Evolutionary conservation across 1,139 yeast species (phyloP), one percentile per base, ranked within the genome.

Genomic region (Zygoascus hellenicus): DNA sequence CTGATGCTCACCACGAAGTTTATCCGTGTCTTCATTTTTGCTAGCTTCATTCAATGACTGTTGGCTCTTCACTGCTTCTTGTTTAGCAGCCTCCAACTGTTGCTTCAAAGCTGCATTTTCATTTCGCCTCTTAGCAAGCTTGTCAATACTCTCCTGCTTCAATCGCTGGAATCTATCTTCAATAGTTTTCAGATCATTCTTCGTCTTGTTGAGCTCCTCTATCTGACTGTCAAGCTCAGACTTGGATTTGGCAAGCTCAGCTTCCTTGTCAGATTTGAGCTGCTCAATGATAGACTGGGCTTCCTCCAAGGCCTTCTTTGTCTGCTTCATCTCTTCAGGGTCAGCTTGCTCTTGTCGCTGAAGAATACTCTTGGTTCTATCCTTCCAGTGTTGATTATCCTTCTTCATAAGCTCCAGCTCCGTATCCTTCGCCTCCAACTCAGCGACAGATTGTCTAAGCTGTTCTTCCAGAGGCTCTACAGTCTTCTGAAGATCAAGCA

Each of bases 301-400:
- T 9, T 40, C 43, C 11, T 47, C 50, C 29, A 46, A 16, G 11
- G 34, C 26, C 11, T 46, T 44, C 17, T 41, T 38, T 14, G 51
- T 52, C 11, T 16, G 16, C 14, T 49, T 46, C 14, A 53, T 46
- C 46, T 56, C 78, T 16, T 67, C 73, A 11, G 77, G 77, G 52
- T 75, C 78, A 46, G 72, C 62, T 29, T 76, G 64, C 46, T 74
- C 77, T 51, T 72, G 73, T 48, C 72, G 74, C 46, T 69, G 70
- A 49, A 76, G 55, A 45, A 77, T 66, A 47, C 72, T 74, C 51
- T 74, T 75, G 9, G 77, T 67, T 47, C 80, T 69, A 16, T 63
- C 66, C 62, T 75, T 77, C 83, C 83, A 78, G 37, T 74, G 69
- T 26, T 70, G 70, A 30, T 66, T 65, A 51, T 79, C 81, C 46